Percentiles rank a stretch among this genome's conserved stretches.
These are phyloP conservation scores for Bruguiera gymnorhiza DNA, from an alignment of 345 rosid species.

Conservation along the genomic window DNA sequence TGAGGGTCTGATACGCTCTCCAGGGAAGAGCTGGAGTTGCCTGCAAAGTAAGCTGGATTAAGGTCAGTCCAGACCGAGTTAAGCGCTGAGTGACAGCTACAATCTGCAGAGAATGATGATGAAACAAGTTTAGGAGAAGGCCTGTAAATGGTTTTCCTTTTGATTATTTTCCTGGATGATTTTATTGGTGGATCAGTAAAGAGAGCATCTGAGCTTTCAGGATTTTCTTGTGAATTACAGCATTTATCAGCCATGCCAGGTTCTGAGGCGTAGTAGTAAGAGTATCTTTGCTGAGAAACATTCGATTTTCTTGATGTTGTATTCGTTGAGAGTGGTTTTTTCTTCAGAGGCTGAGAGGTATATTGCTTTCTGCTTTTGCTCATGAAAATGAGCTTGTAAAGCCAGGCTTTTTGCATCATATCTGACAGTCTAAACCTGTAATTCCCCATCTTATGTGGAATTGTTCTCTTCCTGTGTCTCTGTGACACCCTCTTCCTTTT, in stretches of 20 bases:
- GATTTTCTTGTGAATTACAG: conserved; percentile 14
- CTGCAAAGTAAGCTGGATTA: conserved; percentile 24
- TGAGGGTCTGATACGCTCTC: conserved; percentile 34
- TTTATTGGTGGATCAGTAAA: conserved; percentile 18
- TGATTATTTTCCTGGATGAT: conserved; percentile 13
- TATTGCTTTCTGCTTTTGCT: conserved; percentile 11
- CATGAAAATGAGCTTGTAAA: neutral
- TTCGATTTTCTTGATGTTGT: conserved; percentile 7
- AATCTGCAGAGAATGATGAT: conserved; percentile 16
- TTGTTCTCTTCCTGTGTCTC: conserved; percentile 19
- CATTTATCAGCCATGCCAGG: conserved; percentile 32
- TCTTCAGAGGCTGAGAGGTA: conserved; percentile 7
- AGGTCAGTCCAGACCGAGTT: neutral
- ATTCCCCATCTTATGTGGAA: neutral
- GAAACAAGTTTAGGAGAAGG: conserved; percentile 33
- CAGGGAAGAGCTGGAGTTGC: conserved; percentile 24
- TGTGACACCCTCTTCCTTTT: conserved; percentile 5
- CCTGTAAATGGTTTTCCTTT: conserved; percentile 28
- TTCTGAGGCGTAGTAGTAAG: conserved; percentile 12
- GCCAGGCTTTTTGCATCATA: neutral
- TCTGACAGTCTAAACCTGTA: neutral
- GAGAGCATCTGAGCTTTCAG: conserved; percentile 19
- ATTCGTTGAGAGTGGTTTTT: neutral
- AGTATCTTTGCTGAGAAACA: conserved; percentile 15
- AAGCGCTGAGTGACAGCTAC: neutral